phyloP scores from a whole-genome alignment of 805 yeast genomes.

The Ascoidea rubescens region DNA sequence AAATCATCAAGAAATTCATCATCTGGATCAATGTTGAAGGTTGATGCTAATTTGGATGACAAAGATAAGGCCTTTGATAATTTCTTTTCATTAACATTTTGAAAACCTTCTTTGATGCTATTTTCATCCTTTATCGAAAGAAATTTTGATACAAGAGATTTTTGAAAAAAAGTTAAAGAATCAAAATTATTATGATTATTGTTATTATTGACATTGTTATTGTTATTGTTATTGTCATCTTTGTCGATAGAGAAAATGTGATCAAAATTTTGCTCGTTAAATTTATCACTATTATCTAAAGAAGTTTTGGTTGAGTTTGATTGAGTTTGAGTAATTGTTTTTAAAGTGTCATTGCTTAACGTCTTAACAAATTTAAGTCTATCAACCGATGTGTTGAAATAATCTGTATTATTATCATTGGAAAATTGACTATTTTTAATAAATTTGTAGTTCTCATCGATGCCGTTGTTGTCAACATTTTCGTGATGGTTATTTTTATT shows the following conservation, averaged over 20 bases:
- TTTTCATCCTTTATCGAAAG: slow-evolving; percentile 12
- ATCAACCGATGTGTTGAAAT: background rate
- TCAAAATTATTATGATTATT: background rate
- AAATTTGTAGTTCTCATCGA: background rate
- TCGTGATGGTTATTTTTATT: slow-evolving; percentile 1
- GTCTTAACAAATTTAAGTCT: too few species aligned
- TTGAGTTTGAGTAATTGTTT: too few species aligned
- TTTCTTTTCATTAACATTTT: slow-evolving; percentile 14
- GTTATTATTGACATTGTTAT: background rate
- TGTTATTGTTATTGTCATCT: background rate
- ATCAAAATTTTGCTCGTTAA: background rate
- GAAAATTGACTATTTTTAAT: background rate
- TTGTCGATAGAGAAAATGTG: slow-evolving; percentile 1
- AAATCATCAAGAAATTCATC: slow-evolving; percentile 49
- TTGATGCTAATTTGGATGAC: slow-evolving; percentile 20
- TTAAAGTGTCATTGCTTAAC: too few species aligned
- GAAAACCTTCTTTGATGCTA: slow-evolving; percentile 18
- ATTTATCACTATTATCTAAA: too few species aligned
- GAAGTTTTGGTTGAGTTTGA: too few species aligned
- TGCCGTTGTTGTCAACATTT: slow-evolving; percentile 7
- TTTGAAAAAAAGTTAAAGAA: background rate
- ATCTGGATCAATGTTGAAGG: slow-evolving; percentile 33
- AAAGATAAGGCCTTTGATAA: slow-evolving; percentile 22
- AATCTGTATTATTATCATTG: slow-evolving; percentile 7
- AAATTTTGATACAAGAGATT: background rate